phyloP scores from a whole-genome alignment of 2,329 filamentous ascomycete genomes.

The Apiospora hydei region DNA sequence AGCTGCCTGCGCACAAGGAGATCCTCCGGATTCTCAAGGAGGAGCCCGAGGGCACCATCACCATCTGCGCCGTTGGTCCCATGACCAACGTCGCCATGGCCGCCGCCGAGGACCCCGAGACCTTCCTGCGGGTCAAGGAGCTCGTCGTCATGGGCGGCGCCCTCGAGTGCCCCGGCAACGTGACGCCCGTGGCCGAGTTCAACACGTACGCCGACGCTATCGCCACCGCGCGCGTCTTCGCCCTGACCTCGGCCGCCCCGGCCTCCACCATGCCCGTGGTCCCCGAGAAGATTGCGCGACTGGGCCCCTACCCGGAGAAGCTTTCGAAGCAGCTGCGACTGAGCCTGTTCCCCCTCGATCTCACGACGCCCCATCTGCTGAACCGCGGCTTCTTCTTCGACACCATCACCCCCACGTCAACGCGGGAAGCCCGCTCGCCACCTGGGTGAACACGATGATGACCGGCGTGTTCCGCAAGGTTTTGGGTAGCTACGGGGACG shows the following conservation, averaged over 20 bases:
- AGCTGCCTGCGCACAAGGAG: conserved; percentile 77
- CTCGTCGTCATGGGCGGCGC: conserved; percentile 95
- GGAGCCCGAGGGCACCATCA: conserved; percentile 83
- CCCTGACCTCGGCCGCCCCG: conserved; percentile 77
- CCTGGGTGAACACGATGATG: conserved; percentile 78
- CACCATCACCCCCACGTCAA: conserved; percentile 62
- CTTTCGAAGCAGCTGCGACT: conserved; percentile 71
- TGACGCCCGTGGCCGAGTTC: conserved; percentile 88
- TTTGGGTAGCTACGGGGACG: conserved; percentile 64
- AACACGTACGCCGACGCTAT: conserved; percentile 91
- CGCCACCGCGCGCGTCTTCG: conserved; percentile 78
- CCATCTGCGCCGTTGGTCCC: conserved; percentile 89
- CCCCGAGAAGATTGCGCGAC: conserved; percentile 54
- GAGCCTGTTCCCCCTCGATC: conserved; percentile 77
- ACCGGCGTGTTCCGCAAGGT: conserved; percentile 75
- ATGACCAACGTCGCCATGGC: conserved; percentile 93
- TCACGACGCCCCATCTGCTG: conserved; percentile 76
- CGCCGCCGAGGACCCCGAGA: conserved; percentile 85
- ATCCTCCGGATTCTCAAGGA: conserved; percentile 87
- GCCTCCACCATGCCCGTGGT: conserved; percentile 80
- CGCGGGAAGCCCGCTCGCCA: conserved; percentile 74
- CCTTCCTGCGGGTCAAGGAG: conserved; percentile 88
- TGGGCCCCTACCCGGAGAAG: conserved; percentile 68
- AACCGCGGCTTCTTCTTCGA: conserved; percentile 65
- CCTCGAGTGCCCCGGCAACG: conserved; percentile 81